Evolutionary conservation across 192 early-diverging fungal genomes (phyloP).

Genomic region (Podila horticola): DNA sequence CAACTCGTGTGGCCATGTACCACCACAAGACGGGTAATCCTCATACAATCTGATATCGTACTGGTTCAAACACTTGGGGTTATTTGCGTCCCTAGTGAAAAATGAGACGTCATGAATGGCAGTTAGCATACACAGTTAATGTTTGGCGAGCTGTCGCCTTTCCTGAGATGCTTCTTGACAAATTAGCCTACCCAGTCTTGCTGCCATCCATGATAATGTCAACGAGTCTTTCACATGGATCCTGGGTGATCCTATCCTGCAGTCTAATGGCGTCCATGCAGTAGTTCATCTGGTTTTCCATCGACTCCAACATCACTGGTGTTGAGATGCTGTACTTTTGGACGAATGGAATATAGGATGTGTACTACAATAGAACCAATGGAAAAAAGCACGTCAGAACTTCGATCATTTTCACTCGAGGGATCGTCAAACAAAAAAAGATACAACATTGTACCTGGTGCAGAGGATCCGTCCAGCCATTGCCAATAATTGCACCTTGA

Average conservation of each 20-base stretch:
- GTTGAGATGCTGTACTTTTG: constrained; percentile 15
- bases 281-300: constrained; percentile 19
- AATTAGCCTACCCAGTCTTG: neutral
- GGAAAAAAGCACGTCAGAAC: neutral
- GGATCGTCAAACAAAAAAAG: neutral
- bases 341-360: constrained; percentile 29
- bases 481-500: constrained; percentile 68
- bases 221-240: constrained; percentile 55
- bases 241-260: constrained; percentile 34
- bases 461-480: constrained; percentile 72
- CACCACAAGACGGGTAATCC: constrained; percentile 58
- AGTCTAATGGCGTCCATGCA: constrained; percentile 44
- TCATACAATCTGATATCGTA: constrained; percentile 67
- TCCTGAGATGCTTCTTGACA: neutral
- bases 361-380: constrained; percentile 11
- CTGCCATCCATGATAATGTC: constrained; percentile 2
- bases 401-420: neutral
- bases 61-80: constrained; percentile 59
- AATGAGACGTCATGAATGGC: neutral
- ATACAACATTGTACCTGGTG: constrained; percentile 55
- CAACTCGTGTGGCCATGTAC: constrained; percentile 66
- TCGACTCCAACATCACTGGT: constrained; percentile 8
- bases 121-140: no score
- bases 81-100: constrained; percentile 12
- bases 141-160: no score